A percentile compares a stretch with the other conserved stretches of the same genome.
Evolutionary conservation across 1,284 basidiomycete species (phyloP).

Genomic region (Agroathelia rolfsii): DNA sequence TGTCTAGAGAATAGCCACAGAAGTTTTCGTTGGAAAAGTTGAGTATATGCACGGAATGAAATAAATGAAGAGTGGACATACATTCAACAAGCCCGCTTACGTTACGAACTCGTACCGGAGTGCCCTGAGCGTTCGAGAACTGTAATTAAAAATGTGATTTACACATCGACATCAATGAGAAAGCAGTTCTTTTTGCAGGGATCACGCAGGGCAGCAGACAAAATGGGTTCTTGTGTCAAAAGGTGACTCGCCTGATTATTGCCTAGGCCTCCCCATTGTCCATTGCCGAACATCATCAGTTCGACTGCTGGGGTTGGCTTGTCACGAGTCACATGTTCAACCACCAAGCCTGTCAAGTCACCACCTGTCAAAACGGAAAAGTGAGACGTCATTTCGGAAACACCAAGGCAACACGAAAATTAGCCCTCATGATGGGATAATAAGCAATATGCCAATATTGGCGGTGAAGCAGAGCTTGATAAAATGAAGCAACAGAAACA

Average conservation of each 20-base stretch:
- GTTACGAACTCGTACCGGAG: constrained; percentile 68
- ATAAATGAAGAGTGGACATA: constrained; percentile 19
- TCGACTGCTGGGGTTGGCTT: constrained; percentile 44
- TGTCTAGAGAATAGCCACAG: constrained; percentile 36
- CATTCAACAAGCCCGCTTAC: constrained; percentile 83
- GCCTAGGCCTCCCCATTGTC: constrained; percentile 79
- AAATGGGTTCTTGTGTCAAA: too few relatives aligned
- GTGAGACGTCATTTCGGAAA: too few relatives aligned
- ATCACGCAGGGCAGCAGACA: too few relatives aligned
- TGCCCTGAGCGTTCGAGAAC: constrained; percentile 67
- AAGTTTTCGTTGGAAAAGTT: constrained; percentile 5
- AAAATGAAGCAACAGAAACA: too few relatives aligned
- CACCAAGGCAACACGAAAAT: too few relatives aligned
- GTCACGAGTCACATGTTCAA: constrained; percentile 47
- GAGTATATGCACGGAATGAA: constrained; percentile 3
- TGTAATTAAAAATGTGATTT: constrained; percentile 22
- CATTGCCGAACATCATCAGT: constrained; percentile 78
- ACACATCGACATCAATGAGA: not conserved
- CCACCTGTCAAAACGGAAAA: constrained; percentile 37
- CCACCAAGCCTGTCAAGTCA: constrained; percentile 70
- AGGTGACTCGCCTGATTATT: constrained; percentile 40
- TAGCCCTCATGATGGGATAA: too few relatives aligned
- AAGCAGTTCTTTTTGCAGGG: not conserved
- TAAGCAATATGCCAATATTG: too few relatives aligned
- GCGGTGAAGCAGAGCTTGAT: too few relatives aligned